A percentile compares a stretch with the other conserved stretches of the same genome.
These are phyloP conservation scores for Trichoderma citrinoviride DNA, from an alignment of 2,329 filamentous ascomycete genomes.

Conservation along the genomic window DNA sequence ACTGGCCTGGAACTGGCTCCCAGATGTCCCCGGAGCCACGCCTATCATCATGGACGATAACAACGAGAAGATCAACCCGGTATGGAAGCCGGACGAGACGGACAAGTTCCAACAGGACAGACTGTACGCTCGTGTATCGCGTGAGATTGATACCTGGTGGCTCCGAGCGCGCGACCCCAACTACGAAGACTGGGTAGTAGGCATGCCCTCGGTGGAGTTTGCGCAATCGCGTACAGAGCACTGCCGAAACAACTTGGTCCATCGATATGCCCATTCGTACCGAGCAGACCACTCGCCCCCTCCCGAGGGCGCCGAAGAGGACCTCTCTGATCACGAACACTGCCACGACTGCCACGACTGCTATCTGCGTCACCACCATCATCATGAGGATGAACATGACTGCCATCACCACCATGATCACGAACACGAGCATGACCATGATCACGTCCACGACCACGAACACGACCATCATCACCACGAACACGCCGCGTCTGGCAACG, in stretches of 20 bases:
- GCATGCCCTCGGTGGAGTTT: conserved; percentile 60
- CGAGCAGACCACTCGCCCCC: conserved; percentile 42
- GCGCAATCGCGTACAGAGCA: conserved; percentile 56
- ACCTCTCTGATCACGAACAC: conserved; percentile 39
- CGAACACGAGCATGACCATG: conserved; percentile 30
- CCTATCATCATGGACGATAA: conserved; percentile 37
- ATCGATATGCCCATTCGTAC: conserved; percentile 51
- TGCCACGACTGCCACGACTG: conserved; percentile 37
- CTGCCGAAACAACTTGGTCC: conserved; percentile 58
- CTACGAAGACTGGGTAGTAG: conserved; percentile 56
- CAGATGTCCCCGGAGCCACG: conserved; percentile 36
- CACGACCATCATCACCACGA: conserved; percentile 37
- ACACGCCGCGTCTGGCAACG: conserved; percentile 47
- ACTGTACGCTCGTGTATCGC: conserved; percentile 58
- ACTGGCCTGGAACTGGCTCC: conserved; percentile 56
- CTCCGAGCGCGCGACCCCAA: conserved; percentile 58
- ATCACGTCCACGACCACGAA: conserved; percentile 25
- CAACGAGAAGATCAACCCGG: conserved; percentile 46
- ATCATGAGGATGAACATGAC: conserved; percentile 48
- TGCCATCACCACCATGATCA: conserved; percentile 42
- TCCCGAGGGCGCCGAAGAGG: conserved; percentile 39
- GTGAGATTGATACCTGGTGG: conserved; percentile 66
- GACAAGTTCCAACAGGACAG: conserved; percentile 60
- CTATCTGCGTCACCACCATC: conserved; percentile 31
- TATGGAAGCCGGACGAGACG: conserved; percentile 51